phyloP scores from a whole-genome alignment of 2,329 filamentous ascomycete genomes.

The Colletotrichum sp. region DNA sequence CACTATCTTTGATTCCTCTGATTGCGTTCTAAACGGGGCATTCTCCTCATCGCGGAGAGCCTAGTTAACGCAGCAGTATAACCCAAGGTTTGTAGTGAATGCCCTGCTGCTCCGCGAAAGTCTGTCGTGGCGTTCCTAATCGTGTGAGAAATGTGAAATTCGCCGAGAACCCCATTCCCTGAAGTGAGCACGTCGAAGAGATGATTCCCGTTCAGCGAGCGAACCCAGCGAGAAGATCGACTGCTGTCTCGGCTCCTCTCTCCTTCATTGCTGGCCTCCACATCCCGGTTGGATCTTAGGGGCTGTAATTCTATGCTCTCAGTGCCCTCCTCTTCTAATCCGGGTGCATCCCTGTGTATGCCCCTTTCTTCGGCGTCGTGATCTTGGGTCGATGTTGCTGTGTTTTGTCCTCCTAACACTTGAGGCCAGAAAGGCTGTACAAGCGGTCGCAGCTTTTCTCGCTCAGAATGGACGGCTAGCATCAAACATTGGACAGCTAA shows the following conservation, averaged over 20 bases:
- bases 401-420: not conserved
- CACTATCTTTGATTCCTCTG: conserved; percentile 17
- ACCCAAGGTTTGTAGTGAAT: conserved; percentile 58
- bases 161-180: conserved; percentile 59
- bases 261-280: not conserved
- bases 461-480: conserved; percentile 66
- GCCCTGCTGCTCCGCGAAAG: conserved; percentile 52
- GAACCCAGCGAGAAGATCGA: conserved; percentile 22
- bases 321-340: conserved; percentile 39
- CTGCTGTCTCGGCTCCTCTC: conserved; percentile 19
- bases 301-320: conserved; percentile 53
- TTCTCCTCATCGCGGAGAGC: conserved; percentile 18
- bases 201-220: conserved; percentile 33
- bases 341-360: conserved; percentile 44
- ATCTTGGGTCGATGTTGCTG: conserved; percentile 42
- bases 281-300: conserved; percentile 13
- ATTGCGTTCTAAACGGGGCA: conserved; percentile 19
- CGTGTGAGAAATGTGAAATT: conserved; percentile 58
- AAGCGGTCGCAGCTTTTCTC: conserved; percentile 58
- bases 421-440: conserved; percentile 15
- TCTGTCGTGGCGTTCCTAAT: conserved; percentile 52
- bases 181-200: conserved; percentile 56
- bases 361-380: conserved; percentile 64
- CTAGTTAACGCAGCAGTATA: conserved; percentile 60
- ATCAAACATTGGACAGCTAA: conserved; percentile 66